Base-by-base conservation (phyloP, 1,284 basidiomycete species). In the Austroboletus olivaceoglutinosus region DNA sequence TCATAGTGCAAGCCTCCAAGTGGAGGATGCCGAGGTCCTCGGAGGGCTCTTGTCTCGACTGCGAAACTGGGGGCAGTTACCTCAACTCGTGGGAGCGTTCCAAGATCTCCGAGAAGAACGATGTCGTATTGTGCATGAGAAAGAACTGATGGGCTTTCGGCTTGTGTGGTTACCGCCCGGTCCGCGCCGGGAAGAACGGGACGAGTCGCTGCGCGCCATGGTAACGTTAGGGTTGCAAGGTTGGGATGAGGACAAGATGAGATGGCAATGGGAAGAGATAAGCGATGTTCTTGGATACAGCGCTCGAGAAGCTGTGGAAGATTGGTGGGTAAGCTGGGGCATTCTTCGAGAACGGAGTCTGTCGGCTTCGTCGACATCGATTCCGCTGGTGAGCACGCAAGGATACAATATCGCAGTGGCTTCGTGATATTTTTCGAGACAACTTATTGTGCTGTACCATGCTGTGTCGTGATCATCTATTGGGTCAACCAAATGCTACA, bases 301-400 rank as follows among this genome's bases (percentile, higher is more conserved):
- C 53, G 72, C 73, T n/a, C 54, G 56, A 16, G 73, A 72, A 47
- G 72, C 64, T 21, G 68, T 67, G 0, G 71, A 74, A 47, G 66
- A 71, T 45, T 75, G 72, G 74, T 75, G 74, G 74, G 55, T 66
- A 22, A 69, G 68, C 44, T 74, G 68, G 72, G 72, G 72, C 2
- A 39, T 59, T 16, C 52, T 72, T 36, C 56, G 62, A 12, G 64
- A 68, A 44, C 52, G 55, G 34, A 63, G 55, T 45, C 47, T 58
- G 48, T 47, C 58, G 2, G 22, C 16, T 25, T 43, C 40, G 10
- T 13, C 33, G 27, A 29, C 27, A 10, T 25, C 37, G 38, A 9
- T 30, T 18, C 19, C 31, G 30, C 8, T 45, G 2, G 7, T n/a
- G 7, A 9, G 33, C 12, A 15, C 5, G 7, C 29, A 3, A 4